A percentile compares a stretch with the other conserved stretches of the same genome.
These are phyloP conservation scores for Lodderomyces metapsilosis DNA, from an alignment of 1,139 yeast species.

Conservation along the genomic window DNA sequence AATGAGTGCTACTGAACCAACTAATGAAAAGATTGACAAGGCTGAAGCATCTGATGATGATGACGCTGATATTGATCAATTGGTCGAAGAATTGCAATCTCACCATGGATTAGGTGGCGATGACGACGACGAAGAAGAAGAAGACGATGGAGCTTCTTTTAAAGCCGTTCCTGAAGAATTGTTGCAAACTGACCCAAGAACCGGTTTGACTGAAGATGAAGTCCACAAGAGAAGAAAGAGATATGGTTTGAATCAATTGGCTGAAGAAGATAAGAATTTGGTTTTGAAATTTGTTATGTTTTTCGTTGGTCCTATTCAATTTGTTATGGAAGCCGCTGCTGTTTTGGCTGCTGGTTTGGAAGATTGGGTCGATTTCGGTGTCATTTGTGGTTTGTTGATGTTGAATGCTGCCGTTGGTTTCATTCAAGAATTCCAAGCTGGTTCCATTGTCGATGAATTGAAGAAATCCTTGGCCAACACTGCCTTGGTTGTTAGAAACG, in stretches of 20 bases:
- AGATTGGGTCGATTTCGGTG: slow-evolving; percentile 99
- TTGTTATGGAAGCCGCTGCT: slow-evolving; percentile 99
- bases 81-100: slow-evolving; percentile 87
- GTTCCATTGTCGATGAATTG: slow-evolving; percentile 92
- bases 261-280: slow-evolving; percentile 86
- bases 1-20: slow-evolving; percentile 53
- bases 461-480: slow-evolving; percentile 90
- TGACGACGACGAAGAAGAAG: slow-evolving; percentile 42
- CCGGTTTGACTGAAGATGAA: slow-evolving; percentile 81
- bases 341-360: slow-evolving; percentile 96
- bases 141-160: slow-evolving; percentile 55
- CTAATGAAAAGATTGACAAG: slow-evolving; percentile 46
- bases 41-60: slow-evolving; percentile 66
- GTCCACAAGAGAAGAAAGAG: slow-evolving; percentile 87
- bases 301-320: slow-evolving; percentile 97
- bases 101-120: slow-evolving; percentile 48
- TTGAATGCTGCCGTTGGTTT: slow-evolving; percentile 95
- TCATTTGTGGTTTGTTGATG: slow-evolving; percentile 82
- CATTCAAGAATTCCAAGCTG: slow-evolving; percentile 96
- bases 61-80: slow-evolving; percentile 78
- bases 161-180: slow-evolving; percentile 87
- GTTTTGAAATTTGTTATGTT: slow-evolving; percentile 84
- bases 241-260: slow-evolving; percentile 92
- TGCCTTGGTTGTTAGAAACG: slow-evolving; percentile 85
- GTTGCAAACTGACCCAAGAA: slow-evolving; percentile 80